These are phyloP conservation scores for Glutinoglossum americanum DNA, from an alignment of 495 filamentous ascomycete species.

Conservation along the genomic window DNA sequence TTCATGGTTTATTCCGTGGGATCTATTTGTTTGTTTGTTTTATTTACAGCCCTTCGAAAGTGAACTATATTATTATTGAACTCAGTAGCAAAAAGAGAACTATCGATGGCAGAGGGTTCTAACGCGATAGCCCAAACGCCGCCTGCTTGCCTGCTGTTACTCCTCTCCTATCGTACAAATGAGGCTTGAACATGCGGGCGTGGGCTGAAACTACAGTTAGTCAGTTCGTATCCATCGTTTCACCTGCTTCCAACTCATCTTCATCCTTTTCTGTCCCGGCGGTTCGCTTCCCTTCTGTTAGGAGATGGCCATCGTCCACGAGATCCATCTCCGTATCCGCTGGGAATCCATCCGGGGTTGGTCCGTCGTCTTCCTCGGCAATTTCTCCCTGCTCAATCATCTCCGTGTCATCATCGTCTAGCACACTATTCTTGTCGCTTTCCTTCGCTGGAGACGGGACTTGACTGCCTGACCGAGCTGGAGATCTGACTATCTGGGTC, in stretches of 20 bases:
- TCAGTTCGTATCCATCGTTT: constrained; percentile 1
- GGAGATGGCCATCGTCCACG: not conserved
- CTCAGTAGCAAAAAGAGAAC: too few relatives aligned
- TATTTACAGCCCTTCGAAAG: too few relatives aligned
- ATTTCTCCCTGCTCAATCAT: constrained; percentile 6
- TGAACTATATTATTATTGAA: too few relatives aligned
- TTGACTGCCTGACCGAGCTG: not conserved
- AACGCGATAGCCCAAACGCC: not conserved
- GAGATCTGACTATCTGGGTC: not conserved
- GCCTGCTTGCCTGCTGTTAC: not conserved
- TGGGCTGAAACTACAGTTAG: not conserved
- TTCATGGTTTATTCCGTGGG: not conserved
- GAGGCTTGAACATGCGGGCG: not conserved
- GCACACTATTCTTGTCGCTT: not conserved
- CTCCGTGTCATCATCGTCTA: constrained; percentile 1
- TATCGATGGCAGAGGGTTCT: too few relatives aligned
- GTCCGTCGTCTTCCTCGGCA: not conserved
- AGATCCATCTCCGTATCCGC: not conserved
- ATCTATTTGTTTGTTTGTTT: not conserved
- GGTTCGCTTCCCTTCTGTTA: not conserved
- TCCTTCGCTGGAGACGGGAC: not conserved
- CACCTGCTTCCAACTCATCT: not conserved
- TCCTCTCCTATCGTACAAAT: not conserved
- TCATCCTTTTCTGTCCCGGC: not conserved
- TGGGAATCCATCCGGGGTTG: not conserved